Evolutionary conservation across 805 yeast species (phyloP).

Genomic region (Helenozyma baotianmanensis): DNA sequence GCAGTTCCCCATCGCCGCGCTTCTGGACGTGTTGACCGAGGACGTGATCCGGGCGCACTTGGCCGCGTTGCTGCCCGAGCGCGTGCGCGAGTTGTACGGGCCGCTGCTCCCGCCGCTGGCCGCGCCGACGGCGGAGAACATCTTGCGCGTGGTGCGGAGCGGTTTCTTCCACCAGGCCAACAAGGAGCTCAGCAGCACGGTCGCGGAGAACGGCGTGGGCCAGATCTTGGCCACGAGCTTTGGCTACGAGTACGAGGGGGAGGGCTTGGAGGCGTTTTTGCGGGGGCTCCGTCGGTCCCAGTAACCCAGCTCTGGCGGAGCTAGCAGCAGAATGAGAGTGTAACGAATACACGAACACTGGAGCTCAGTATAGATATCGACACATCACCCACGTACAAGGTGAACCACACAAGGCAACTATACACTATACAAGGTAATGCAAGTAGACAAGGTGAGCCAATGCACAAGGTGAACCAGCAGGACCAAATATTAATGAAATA

Average conservation of each 20-base stretch:
- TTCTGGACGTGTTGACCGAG: constrained; percentile 30
- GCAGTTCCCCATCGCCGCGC: constrained; percentile 7
- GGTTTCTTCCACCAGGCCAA: constrained; percentile 45
- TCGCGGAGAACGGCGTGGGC: constrained; percentile 42
- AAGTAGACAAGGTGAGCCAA: no score
- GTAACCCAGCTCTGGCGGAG: no score
- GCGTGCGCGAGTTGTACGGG: constrained; percentile 20
- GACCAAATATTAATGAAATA: no score
- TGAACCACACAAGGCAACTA: no score
- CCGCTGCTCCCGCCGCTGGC: constrained; percentile 40
- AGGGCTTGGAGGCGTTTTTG: constrained; percentile 50
- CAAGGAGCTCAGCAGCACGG: constrained; percentile 37
- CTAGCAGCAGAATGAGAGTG: background rate
- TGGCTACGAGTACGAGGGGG: constrained; percentile 48
- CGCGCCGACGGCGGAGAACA: constrained; percentile 32
- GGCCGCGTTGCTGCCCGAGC: constrained; percentile 25
- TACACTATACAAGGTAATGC: no score
- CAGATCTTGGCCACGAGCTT: constrained; percentile 45
- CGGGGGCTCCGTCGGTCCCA: constrained; percentile 33
- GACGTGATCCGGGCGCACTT: constrained; percentile 30
- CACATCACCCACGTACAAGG: no score
- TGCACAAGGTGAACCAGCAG: no score
- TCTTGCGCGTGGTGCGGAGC: constrained; percentile 42
- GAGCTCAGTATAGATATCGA: no score
- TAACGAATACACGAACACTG: background rate